Evolutionary conservation across 805 yeast genomes (phyloP), one percentile per base, ranked within the genome.

Genomic region (Zygotorulaspora sp.): DNA sequence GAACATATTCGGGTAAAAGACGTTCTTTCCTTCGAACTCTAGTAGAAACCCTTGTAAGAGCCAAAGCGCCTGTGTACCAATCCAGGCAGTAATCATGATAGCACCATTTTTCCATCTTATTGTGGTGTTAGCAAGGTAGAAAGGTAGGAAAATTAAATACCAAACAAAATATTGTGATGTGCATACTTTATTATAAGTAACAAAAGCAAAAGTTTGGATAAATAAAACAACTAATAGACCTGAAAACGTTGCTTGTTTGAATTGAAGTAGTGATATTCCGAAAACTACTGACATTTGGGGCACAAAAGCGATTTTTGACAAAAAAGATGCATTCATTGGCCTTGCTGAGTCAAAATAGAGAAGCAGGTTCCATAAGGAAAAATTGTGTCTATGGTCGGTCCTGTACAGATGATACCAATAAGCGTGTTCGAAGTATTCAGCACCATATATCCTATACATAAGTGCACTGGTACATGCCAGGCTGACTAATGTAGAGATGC

Each of bases 101-200:
- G 68, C 2, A 1, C 83, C 84, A 34, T 61, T 64, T 6, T 31
- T 32, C 32, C 57, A 44, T 1, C 63, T 41, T 1, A 72, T 47
- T 2, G 52, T 57, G 0, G 86, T 68, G 6, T 63, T 55, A 2
- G 80, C 67, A 6, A 87, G 57, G 51, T 67, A 80, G 38, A 84
- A 75, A 2, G 98, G 97, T 29, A 90, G 60, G 47, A 89, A 77
- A 10, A 88, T 83, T 50, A 92, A 64, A 54, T 83, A 92, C 98
- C 98, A 92, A 45, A 90, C 77, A 62, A 92, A 92, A 62, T 92
- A 92, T 65, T 92, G 98, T 1, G 96, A 86, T 0, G 98, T 92
- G 53, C 87, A 80, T 15, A 83, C 92, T 61, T 83, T 83, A 63
- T 83, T 83, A 62, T 75, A 83, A 1, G 85, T 67, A 12, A 83